Evolutionary conservation across 176 grass and related monocot species (phyloP).

Genomic region (Triticum dicoccoides): DNA sequence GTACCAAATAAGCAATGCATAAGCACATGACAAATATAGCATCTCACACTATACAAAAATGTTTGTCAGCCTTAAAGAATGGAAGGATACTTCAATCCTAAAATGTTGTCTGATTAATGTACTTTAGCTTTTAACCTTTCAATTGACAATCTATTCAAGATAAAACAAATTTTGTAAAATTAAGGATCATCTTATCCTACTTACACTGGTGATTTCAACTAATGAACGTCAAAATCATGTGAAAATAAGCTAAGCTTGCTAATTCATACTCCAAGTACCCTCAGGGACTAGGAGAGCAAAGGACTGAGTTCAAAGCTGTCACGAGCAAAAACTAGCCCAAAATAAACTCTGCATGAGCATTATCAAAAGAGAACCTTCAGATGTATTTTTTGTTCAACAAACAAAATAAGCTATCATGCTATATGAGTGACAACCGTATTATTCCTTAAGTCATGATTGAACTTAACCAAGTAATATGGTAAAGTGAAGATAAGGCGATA

Average conservation of each 20-base stretch:
- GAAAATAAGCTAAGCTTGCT: background rate
- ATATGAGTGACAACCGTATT: background rate
- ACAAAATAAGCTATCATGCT: background rate
- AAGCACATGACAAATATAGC: conserved; percentile 20
- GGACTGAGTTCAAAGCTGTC: background rate
- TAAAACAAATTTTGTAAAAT: background rate
- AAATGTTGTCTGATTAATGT: background rate
- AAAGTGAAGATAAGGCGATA: conserved; percentile 9
- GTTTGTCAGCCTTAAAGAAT: background rate
- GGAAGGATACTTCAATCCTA: background rate
- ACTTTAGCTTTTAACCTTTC: background rate
- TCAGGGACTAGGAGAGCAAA: background rate
- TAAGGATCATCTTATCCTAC: background rate
- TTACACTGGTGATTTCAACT: background rate
- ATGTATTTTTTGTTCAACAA: background rate
- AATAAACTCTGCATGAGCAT: background rate
- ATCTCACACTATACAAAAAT: background rate
- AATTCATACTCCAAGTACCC: background rate
- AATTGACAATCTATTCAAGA: background rate
- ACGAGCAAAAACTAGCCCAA: background rate
- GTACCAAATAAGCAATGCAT: conserved; percentile 9
- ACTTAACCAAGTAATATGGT: background rate
- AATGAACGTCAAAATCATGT: background rate
- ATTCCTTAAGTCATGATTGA: background rate
- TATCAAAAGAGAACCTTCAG: background rate